Base-by-base conservation (phyloP, 257 asterid species). In the Jasminum sambac region DNA sequence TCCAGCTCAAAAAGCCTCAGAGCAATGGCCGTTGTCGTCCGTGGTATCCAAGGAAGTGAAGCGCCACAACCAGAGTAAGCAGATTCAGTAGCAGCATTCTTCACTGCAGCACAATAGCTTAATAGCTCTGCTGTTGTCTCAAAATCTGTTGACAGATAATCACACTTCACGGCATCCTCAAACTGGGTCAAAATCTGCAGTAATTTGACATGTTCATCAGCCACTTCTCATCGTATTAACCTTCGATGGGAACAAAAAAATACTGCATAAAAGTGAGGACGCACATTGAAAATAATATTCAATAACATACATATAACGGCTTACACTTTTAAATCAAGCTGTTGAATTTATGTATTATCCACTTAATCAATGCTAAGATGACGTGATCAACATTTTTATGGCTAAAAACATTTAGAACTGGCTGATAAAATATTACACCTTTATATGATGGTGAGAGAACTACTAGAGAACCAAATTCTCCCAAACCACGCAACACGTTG, bases 21-120 rank as follows among this genome's bases (percentile, higher is more conserved):
- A 67, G 89, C 92, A 77, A 90, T 88, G 39, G 96, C 99, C 71
- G 96, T 87, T 5, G 87, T 84, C 34, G 99, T 89, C 64, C 77
- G 87, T 23, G 99, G 99, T 74, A 95, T 84, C 99, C 99, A 95
- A 64, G 98, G 98, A 74, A 95, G 96, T 50, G 80, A 86, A 74
- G 82, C 80, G 67, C 79, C 82, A 65, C 78, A 73, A 66, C 76
- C 89, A 60, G 79, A 60, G 64, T 50, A 68, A 74, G 68, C 68
- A 57, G 77, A 82, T 69, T 75, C 86, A 74, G 43, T 50, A 60
- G 79, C 67, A 68, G 82, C 67, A 67, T 58, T 77, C 78, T 79
- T 82, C 42, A 83, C 78, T 25, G 81, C 78, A 70, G 86, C 87
- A 68, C 82, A 85, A 50, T 72, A 74, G 73, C 88, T 71, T 82